A percentile compares a stretch with the other conserved stretches of the same genome.
These are phyloP conservation scores for Isatis tinctoria DNA, from an alignment of 345 rosid genomes.

Conservation along the genomic window DNA sequence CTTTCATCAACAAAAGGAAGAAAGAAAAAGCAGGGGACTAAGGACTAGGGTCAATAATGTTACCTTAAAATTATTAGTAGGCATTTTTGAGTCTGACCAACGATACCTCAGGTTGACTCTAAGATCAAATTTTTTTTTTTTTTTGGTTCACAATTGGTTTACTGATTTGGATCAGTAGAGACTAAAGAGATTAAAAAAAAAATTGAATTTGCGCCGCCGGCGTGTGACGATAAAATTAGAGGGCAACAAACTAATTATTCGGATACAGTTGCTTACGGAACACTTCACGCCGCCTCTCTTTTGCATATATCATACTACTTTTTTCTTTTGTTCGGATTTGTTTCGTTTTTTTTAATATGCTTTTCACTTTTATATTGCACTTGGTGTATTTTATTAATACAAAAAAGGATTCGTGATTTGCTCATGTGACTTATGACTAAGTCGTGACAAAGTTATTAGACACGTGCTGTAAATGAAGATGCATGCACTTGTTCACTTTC, in stretches of 20 bases:
- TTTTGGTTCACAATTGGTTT: too few species aligned
- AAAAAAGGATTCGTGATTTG: neutral
- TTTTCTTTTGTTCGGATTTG: neutral
- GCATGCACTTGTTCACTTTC: slow-evolving; percentile 27
- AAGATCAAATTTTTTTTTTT: too few species aligned
- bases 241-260: slow-evolving; percentile 4
- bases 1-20: too few species aligned
- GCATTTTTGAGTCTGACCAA: too few species aligned
- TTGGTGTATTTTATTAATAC: neutral
- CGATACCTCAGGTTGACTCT: too few species aligned
- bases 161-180: too few species aligned
- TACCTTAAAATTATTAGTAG: too few species aligned
- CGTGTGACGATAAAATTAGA: neutral
- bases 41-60: too few species aligned
- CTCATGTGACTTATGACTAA: slow-evolving; percentile 25
- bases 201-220: slow-evolving; percentile 2
- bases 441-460: slow-evolving; percentile 12
- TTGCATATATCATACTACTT: neutral
- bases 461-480: slow-evolving; percentile 31
- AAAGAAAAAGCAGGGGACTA: too few species aligned
- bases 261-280: slow-evolving; percentile 24
- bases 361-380: slow-evolving; percentile 6
- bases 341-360: neutral
- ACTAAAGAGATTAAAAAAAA: too few species aligned
- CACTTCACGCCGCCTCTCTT: slow-evolving; percentile 31